These are phyloP conservation scores for Glycine latifolia DNA, from an alignment of 306 rosid species.

Conservation along the genomic window DNA sequence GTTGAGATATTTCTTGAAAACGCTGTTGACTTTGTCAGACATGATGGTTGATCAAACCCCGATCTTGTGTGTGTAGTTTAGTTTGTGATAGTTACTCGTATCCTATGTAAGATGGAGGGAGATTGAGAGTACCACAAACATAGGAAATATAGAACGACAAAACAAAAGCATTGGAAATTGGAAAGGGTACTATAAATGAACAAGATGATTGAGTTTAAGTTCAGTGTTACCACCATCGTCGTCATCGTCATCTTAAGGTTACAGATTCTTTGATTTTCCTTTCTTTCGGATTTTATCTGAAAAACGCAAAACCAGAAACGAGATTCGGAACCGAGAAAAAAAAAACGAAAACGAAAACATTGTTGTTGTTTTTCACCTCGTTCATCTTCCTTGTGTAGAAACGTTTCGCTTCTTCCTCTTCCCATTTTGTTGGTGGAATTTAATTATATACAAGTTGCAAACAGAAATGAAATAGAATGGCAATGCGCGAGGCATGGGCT, in stretches of 20 bases:
- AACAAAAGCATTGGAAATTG: not conserved
- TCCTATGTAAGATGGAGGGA: conserved; percentile 3
- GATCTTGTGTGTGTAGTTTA: conserved; percentile 25
- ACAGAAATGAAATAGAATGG: too few relatives aligned
- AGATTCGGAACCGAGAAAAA: not conserved
- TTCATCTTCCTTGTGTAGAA: conserved; percentile 15
- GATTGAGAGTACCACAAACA: conserved; percentile 23
- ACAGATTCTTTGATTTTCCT: conserved; percentile 37
- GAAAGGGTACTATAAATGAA: too few relatives aligned
- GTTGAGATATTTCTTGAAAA: conserved; percentile 67
- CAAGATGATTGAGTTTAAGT: too few relatives aligned
- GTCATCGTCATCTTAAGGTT: not conserved
- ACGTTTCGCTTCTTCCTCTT: conserved; percentile 1
- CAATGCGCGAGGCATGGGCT: too few relatives aligned
- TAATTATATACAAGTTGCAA: too few relatives aligned
- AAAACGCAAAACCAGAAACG: conserved; percentile 7
- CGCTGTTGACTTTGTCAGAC: conserved; percentile 71
- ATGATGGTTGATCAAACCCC: conserved; percentile 54
- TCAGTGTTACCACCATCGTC: conserved; percentile 29
- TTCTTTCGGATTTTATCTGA: conserved; percentile 29
- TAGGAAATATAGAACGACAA: not conserved
- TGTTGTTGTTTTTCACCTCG: conserved; percentile 23
- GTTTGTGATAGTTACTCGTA: not conserved
- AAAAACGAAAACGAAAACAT: not conserved
- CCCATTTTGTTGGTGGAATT: conserved; percentile 36